Base-by-base conservation (phyloP, 176 grass and related monocot genomes). In the Echinochloa phyllopogon region DNA sequence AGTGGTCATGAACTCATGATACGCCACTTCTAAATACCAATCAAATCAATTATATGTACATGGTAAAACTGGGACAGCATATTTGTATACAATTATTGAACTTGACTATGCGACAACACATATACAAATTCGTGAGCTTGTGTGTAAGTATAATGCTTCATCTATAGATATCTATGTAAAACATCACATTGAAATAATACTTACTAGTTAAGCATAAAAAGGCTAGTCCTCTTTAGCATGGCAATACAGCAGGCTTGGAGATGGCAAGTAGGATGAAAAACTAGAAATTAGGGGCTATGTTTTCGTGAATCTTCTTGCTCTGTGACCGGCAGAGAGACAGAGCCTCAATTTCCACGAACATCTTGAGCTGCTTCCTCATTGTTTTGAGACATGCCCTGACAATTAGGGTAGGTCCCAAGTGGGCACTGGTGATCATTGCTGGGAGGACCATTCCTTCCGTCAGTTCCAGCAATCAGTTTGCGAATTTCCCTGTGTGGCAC, bases 371-470 rank as follows among this genome's bases (percentile, higher is more conserved):
- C 18, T 74, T 18, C 41, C 15, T 51, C 29, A 63, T 23, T 70
- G 18, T 67, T 76, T 21, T 89, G 43, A 37, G 77, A 62, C 52
- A 53, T 68, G 10, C 71, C 52, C 39, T 77, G 64, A 40, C 88
- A 89, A 27, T 82, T 89, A 17, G 88, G 88, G 72, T 86, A 89
- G 2, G 77, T 77, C 5, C 64, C 83, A 70, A 77, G 83, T 0
- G 53, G 63, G 72, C 88, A 89, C 37, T 89, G 88, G 44, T 89
- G 88, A 75, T 89, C 78, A 4, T 64, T 89, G 64, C 88, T 72
- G 2, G 88, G 88, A 71, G 88, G 78, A 21, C 88, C 83, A 3
- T 38, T 82, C 25, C 55, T 89, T 21, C 83, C 88, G 10, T 89
- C 88, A 0, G 77, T 86, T 2, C 64, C 37, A 1, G 78, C n/a